These are phyloP conservation scores for Cytospora piceicola DNA, from an alignment of 2,329 filamentous ascomycete species.

Conservation along the genomic window DNA sequence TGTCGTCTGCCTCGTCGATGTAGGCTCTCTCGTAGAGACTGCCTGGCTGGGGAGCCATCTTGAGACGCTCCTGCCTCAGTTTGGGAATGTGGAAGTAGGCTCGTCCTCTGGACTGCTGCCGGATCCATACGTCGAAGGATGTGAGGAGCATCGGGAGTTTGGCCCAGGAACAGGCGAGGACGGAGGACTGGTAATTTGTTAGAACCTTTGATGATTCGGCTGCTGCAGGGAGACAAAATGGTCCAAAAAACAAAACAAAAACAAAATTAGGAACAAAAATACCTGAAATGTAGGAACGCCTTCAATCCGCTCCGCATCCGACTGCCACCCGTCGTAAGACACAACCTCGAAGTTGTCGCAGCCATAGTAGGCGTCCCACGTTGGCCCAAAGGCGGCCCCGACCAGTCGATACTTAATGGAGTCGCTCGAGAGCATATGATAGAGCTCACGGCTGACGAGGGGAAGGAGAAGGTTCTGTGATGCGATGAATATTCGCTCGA, in stretches of 20 bases:
- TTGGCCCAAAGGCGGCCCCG: constrained; percentile 44
- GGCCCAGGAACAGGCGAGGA: constrained; percentile 51
- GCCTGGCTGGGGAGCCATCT: constrained; percentile 15
- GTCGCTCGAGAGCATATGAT: constrained; percentile 48
- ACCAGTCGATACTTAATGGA: constrained; percentile 42
- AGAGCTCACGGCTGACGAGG: constrained; percentile 48
- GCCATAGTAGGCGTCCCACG: constrained; percentile 46
- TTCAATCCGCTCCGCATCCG: constrained; percentile 33
- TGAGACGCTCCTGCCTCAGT: constrained; percentile 19
- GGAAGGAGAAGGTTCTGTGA: constrained; percentile 55
- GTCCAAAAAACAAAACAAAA: not conserved
- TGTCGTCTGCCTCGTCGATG: not conserved
- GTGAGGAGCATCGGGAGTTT: constrained; percentile 51
- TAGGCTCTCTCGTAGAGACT: constrained; percentile 28
- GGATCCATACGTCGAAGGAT: constrained; percentile 53
- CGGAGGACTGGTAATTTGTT: constrained; percentile 35
- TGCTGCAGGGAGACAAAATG: not conserved
- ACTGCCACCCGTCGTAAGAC: constrained; percentile 28
- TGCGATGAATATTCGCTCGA: constrained; percentile 56
- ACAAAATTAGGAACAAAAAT: constrained; percentile 28
- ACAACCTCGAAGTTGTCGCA: constrained; percentile 21
- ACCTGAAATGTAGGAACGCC: constrained; percentile 53
- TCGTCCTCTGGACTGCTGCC: constrained; percentile 42
- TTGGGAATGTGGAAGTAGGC: constrained; percentile 36
- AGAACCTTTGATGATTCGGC: not conserved